phyloP scores from a whole-genome alignment of 148 eudicot species.

The Vaccinium vitisidaea region DNA sequence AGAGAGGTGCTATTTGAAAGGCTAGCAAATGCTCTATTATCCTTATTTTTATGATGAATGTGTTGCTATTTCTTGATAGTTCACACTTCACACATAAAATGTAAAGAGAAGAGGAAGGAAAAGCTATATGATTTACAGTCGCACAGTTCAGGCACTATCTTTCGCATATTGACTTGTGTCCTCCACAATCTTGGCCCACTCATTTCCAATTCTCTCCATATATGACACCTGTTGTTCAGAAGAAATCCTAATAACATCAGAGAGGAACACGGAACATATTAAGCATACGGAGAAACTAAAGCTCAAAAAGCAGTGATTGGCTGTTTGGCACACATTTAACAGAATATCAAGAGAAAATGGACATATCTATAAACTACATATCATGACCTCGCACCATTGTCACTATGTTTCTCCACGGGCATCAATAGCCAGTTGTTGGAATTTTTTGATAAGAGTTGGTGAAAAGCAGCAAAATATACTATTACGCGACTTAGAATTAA shows the following conservation, averaged over 20 bases:
- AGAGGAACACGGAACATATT: not conserved
- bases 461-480: not conserved
- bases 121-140: conserved; percentile 15
- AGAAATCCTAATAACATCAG: not conserved
- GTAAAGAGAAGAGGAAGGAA: conserved; percentile 1
- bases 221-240: conserved; percentile 53
- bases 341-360: not conserved
- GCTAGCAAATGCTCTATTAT: conserved; percentile 13
- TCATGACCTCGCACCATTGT: not conserved
- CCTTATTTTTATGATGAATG: conserved; percentile 16
- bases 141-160: conserved; percentile 34
- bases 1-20: conserved; percentile 3
- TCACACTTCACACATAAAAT: conserved; percentile 8
- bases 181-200: conserved; percentile 79
- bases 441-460: not conserved
- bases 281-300: not conserved
- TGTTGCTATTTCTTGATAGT: conserved; percentile 18
- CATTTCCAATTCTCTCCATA: conserved; percentile 67
- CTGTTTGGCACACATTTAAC: not conserved
- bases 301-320: not conserved
- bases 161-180: conserved; percentile 60
- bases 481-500: not conserved
- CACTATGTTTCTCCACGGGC: not conserved
- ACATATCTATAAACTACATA: not conserved
- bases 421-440: not conserved